Percentiles rank a stretch among this genome's conserved stretches.
phyloP scores from a whole-genome alignment of 2,329 filamentous ascomycete species.

The Chrysoporthe cubensis region DNA sequence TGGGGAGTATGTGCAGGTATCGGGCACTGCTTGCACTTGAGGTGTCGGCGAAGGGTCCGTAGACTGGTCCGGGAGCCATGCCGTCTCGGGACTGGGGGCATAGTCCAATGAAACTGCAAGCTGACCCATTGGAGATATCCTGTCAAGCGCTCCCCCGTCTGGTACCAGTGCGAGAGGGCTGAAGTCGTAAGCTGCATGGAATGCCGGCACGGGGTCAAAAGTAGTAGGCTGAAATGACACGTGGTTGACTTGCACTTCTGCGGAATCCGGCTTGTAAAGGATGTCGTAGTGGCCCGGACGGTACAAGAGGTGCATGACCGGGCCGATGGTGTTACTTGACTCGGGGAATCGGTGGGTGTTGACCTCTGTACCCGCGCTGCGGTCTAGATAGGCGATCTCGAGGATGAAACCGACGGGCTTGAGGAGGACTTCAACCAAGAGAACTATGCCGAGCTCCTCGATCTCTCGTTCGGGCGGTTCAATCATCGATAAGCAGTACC shows the following conservation, averaged over 20 bases:
- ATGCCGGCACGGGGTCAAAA: conserved; percentile 12
- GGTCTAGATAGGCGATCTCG: conserved; percentile 89
- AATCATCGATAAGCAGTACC: conserved; percentile 72
- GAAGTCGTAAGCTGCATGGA: conserved; percentile 44
- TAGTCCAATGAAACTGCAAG: conserved; percentile 34
- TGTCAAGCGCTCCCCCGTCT: conserved; percentile 41
- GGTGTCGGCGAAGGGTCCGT: conserved; percentile 35
- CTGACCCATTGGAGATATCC: conserved; percentile 28
- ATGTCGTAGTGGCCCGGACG: conserved; percentile 91
- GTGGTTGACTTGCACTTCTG: conserved; percentile 57
- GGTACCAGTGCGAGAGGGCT: conserved; percentile 52
- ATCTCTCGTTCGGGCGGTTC: conserved; percentile 82
- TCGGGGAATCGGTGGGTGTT: conserved; percentile 71
- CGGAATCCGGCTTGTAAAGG: conserved; percentile 61
- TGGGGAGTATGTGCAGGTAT: conserved; percentile 21
- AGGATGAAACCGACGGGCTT: conserved; percentile 78
- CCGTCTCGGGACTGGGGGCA: conserved; percentile 39
- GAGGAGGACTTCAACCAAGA: conserved; percentile 78
- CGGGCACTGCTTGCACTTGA: conserved; percentile 15
- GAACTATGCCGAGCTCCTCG: conserved; percentile 82
- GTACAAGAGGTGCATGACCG: conserved; percentile 64
- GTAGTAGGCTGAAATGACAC: conserved; percentile 40
- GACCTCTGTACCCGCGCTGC: conserved; percentile 76
- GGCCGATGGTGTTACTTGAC: conserved; percentile 49
- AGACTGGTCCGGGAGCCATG: conserved; percentile 44